Evolutionary conservation across 1,284 basidiomycete species (phyloP).

Genomic region (Moniliophthora roreri): DNA sequence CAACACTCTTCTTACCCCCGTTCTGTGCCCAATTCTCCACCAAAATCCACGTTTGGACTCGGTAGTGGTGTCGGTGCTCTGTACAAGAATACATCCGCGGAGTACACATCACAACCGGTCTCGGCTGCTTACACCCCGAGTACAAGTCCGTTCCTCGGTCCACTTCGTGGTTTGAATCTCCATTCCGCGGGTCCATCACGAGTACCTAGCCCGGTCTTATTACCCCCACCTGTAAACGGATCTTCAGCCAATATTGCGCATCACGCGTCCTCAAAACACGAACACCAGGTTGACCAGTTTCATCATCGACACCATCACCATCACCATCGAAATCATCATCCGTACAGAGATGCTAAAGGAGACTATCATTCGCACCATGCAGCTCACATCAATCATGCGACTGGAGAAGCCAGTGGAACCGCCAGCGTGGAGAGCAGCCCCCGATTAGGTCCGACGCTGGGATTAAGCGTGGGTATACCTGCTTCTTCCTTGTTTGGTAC

Average conservation of each 20-base stretch:
- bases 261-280: constrained; percentile 1
- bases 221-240: constrained; percentile 49
- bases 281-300: constrained; percentile 21
- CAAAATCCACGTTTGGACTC: constrained; percentile 3
- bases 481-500: background rate
- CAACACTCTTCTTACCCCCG: constrained; percentile 16
- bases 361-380: constrained; percentile 14
- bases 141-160: constrained; percentile 84
- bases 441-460: constrained; percentile 20
- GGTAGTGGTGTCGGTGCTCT: background rate
- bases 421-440: constrained; percentile 55
- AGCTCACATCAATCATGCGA: constrained; percentile 3
- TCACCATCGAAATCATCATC: constrained; percentile 21
- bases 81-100: constrained; percentile 7
- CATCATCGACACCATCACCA: constrained; percentile 31
- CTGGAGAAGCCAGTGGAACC: constrained; percentile 43
- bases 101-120: constrained; percentile 4
- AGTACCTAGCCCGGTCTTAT: constrained; percentile 63
- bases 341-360: constrained; percentile 9
- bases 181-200: constrained; percentile 66
- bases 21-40: constrained; percentile 5
- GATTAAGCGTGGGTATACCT: constrained; percentile 37
- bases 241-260: constrained; percentile 26
- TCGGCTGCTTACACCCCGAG: constrained; percentile 52
- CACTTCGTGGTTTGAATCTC: constrained; percentile 73